Evolutionary conservation across 345 rosid genomes (phyloP).

Genomic region (Syzygium grande): DNA sequence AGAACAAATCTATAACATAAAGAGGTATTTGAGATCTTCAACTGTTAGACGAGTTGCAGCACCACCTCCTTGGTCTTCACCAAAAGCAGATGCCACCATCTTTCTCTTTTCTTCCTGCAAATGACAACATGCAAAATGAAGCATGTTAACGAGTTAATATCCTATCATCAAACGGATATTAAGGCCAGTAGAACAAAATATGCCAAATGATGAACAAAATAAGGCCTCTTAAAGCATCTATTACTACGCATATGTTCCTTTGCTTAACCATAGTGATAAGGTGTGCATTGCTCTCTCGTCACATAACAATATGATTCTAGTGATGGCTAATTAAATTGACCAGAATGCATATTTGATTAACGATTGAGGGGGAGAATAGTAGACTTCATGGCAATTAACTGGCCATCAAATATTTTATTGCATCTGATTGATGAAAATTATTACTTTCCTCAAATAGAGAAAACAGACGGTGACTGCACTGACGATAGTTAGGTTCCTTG

Average conservation of each 20-base stretch:
- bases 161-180: background rate
- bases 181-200: background rate
- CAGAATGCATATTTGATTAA: background rate
- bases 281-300: background rate
- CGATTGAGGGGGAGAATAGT: background rate
- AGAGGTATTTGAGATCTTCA: slow-evolving; percentile 72
- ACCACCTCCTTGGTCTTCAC: slow-evolving; percentile 78
- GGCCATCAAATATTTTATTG: background rate
- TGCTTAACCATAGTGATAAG: background rate
- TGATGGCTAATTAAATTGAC: background rate
- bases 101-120: slow-evolving; percentile 86
- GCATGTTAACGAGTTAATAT: rapidly evolving
- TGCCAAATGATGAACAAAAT: background rate
- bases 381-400: background rate
- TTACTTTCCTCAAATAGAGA: background rate
- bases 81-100: slow-evolving; percentile 98
- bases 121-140: background rate
- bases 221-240: background rate
- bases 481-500: background rate
- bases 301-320: background rate
- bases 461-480: background rate
- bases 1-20: slow-evolving; percentile 18
- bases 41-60: slow-evolving; percentile 72
- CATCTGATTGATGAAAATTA: background rate
- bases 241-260: background rate